Conservation (phyloP, 2,329 filamentous ascomycete species). For the Pyrenophora teres region DNA sequence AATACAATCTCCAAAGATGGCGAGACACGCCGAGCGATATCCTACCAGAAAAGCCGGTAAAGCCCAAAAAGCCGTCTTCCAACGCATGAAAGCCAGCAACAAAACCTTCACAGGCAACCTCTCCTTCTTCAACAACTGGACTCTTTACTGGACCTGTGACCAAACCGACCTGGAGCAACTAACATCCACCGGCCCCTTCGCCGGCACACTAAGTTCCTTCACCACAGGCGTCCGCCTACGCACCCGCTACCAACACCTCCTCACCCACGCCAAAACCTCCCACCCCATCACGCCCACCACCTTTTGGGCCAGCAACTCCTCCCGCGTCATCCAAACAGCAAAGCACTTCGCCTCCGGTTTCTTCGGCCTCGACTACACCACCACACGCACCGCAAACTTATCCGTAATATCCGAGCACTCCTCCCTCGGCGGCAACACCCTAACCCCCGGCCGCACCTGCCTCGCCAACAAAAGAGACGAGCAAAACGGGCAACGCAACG, state of each 20-base stretch:
- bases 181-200: slow-evolving; percentile 60
- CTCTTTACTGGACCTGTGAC: slow-evolving; percentile 56
- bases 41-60: slow-evolving; percentile 57
- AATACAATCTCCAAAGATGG: slow-evolving; percentile 51
- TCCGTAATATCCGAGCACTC: slow-evolving; percentile 59
- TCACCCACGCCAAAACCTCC: slow-evolving; percentile 32
- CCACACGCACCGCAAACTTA: slow-evolving; percentile 43
- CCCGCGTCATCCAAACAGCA: slow-evolving; percentile 62
- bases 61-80: slow-evolving; percentile 56
- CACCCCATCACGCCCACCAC: slow-evolving; percentile 14
- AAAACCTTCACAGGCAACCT: slow-evolving; percentile 56
- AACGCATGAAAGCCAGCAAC: slow-evolving; percentile 51
- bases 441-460: slow-evolving; percentile 60
- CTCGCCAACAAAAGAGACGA: slow-evolving; percentile 46
- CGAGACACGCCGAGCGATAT: slow-evolving; percentile 63
- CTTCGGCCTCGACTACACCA: slow-evolving; percentile 58
- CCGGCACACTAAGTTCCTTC: slow-evolving; percentile 60
- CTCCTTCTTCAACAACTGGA: slow-evolving; percentile 59
- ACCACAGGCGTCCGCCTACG: slow-evolving; percentile 59
- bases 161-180: slow-evolving; percentile 57
- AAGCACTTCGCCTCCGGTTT: slow-evolving; percentile 60
- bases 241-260: slow-evolving; percentile 58
- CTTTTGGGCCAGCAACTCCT: slow-evolving; percentile 61
- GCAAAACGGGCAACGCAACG: slow-evolving; percentile 56
- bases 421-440: slow-evolving; percentile 58